A percentile compares a stretch with the other conserved stretches of the same genome.
Evolutionary conservation across 768 basidiomycete species (phyloP).

Genomic region (Hypholoma sublateritium): DNA sequence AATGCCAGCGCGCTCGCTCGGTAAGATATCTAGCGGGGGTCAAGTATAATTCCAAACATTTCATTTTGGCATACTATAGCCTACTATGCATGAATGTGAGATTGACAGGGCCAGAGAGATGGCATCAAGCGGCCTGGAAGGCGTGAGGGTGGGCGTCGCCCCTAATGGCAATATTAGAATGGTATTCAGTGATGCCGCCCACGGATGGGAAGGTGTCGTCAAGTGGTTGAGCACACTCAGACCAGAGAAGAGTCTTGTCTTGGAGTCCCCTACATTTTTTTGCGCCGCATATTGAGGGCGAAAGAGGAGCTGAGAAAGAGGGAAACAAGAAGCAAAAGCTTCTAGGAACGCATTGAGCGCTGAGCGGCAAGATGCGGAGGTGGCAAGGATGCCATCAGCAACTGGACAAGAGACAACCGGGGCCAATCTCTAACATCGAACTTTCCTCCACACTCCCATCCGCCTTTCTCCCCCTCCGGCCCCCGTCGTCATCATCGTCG

Average conservation of each 20-base stretch:
- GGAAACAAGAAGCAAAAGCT: too few species aligned
- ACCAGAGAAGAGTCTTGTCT: neutral
- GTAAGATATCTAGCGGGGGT: neutral
- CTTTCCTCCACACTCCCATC: constrained; percentile 21
- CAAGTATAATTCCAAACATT: neutral
- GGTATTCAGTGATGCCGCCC: constrained; percentile 1
- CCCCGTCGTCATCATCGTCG: constrained; percentile 7
- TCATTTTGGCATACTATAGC: neutral
- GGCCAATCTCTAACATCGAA: constrained; percentile 17
- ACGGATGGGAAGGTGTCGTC: neutral
- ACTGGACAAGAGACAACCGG: constrained; percentile 24
- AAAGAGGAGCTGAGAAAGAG: too few species aligned
- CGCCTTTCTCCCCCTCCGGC: constrained; percentile 1
- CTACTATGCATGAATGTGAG: constrained; percentile 1
- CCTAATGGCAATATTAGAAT: constrained; percentile 15
- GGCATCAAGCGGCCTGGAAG: constrained; percentile 15
- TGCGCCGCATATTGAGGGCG: too few species aligned
- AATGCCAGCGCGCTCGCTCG: neutral
- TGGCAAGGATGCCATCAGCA: constrained; percentile 20
- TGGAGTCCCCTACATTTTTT: too few species aligned
- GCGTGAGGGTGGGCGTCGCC: constrained; percentile 17
- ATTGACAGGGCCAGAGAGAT: constrained; percentile 10
- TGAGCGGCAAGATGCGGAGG: constrained; percentile 24
- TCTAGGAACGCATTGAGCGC: neutral
- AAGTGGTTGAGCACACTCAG: neutral